Evolutionary conservation across 768 basidiomycete species (phyloP), one percentile per base, ranked within the genome.

Genomic region (Daedaleopsis sinensis): DNA sequence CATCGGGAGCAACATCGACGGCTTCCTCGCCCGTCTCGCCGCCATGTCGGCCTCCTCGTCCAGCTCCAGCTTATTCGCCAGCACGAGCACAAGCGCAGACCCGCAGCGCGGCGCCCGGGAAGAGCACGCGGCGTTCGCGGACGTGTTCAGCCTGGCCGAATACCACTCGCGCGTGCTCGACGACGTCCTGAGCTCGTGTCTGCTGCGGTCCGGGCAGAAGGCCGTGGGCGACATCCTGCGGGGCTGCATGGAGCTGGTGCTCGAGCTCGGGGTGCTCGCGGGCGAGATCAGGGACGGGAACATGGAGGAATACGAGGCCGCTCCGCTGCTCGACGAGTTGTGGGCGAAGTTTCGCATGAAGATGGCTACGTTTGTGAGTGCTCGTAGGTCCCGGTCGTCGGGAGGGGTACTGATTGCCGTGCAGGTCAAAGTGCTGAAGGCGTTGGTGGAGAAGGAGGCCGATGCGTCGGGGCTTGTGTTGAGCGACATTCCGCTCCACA

Each of bases 1-100:
- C 2, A 93, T 96, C 59, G 83, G 86, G 13, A 85, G 84, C 32
- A 89, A 91, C 68, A 90, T 93, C 65, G 85, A 88, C 61, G 78
- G 82, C 1, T 93, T 96, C 76, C 71, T 91, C 15, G 52, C 51
- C 37, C 67, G 64, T 7, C 62, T 74, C 5, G 24, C 51, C 3
- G 44, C 55, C 24, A 50, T 52, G 9, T 46, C 63, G 11, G 21
- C 24, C 24, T 19, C 47, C 13, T 7, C 12, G 4, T 24, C 47
- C 6, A 21, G 9, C 18, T 46, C 44, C 44, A 21, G 16, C n/a
- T 19, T 46, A 9, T 18, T 18, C 18, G 3, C 27, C 7, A 32
- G 27, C 27, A 32, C 27, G 7, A 32, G 27, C 27, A 21, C 19
- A 13, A 49, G 21, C 47, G 19, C 47, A 24, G 47, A 49, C 15